phyloP scores from a whole-genome alignment of 2,329 filamentous ascomycete species.

The Apiospora aurea region DNA sequence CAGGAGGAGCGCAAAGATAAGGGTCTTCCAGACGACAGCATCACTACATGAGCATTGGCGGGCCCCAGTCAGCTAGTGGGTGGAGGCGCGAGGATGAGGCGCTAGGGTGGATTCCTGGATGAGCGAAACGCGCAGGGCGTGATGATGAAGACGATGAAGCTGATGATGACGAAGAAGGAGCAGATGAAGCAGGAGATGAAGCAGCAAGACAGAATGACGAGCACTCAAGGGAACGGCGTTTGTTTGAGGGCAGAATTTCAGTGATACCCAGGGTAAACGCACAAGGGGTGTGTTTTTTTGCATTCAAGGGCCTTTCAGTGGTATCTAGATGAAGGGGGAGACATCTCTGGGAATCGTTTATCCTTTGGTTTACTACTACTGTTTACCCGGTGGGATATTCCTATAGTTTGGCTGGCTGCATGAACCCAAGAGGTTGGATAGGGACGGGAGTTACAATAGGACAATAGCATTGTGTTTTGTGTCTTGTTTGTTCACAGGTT shows the following conservation, averaged over 20 bases:
- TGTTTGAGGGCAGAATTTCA: slow-evolving; percentile 24
- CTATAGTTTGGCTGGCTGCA: slow-evolving; percentile 6
- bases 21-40: slow-evolving; percentile 39
- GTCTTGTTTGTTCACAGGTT: slow-evolving; percentile 5
- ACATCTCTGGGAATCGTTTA: not conserved
- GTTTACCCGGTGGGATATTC: not conserved
- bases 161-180: slow-evolving; percentile 14
- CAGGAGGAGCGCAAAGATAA: slow-evolving; percentile 46
- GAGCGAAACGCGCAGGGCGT: slow-evolving; percentile 11
- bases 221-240: slow-evolving; percentile 21
- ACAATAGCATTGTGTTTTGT: slow-evolving; percentile 17
- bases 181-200: not conserved
- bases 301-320: slow-evolving; percentile 10
- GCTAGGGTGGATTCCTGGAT: not conserved
- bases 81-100: not conserved
- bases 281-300: slow-evolving; percentile 21
- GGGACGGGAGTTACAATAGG: slow-evolving; percentile 18
- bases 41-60: slow-evolving; percentile 23
- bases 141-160: slow-evolving; percentile 14
- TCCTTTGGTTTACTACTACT: not conserved
- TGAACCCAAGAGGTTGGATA: slow-evolving; percentile 6
- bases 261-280: slow-evolving; percentile 26
- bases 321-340: not conserved
- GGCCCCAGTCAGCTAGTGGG: not conserved
- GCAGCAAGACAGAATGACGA: not conserved